Percentiles rank a stretch among this genome's conserved stretches.
phyloP scores from a whole-genome alignment of 2,329 filamentous ascomycete species.

The Fusarium palustre region DNA sequence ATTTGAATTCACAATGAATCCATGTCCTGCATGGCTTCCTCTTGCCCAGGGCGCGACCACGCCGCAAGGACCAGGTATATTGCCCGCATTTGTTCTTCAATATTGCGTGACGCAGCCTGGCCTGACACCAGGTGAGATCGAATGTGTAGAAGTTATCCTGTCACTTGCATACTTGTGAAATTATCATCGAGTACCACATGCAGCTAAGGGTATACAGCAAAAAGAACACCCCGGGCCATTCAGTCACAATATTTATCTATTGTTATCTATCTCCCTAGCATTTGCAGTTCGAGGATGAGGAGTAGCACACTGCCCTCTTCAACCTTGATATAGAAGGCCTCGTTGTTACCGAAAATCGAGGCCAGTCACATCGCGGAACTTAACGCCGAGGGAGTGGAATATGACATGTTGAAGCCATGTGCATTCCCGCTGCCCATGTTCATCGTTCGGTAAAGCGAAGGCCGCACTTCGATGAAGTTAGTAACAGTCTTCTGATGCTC shows the following conservation, averaged over 20 bases:
- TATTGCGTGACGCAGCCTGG: not conserved
- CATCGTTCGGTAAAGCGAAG: constrained; percentile 32
- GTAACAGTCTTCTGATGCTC: not conserved
- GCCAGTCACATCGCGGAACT: not conserved
- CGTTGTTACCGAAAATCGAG: constrained; percentile 7
- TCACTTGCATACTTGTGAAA: not conserved
- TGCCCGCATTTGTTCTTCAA: not conserved
- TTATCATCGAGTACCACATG: not conserved
- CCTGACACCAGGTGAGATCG: not conserved
- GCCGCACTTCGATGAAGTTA: constrained; percentile 13
- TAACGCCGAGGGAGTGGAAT: not conserved
- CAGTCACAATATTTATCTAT: not conserved
- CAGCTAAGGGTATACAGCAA: not conserved
- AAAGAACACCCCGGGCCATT: not conserved
- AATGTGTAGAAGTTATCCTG: not conserved
- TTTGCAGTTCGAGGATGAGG: not conserved
- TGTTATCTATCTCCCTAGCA: not conserved
- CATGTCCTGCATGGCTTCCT: not conserved
- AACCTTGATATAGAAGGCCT: constrained; percentile 17
- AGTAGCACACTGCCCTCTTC: not conserved
- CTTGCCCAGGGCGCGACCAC: too few relatives aligned
- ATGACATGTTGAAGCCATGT: constrained; percentile 39
- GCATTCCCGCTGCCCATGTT: constrained; percentile 35
- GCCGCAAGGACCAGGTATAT: not conserved
- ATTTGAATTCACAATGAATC: constrained; percentile 15